phyloP scores from a whole-genome alignment of 2,329 filamentous ascomycete genomes.

The Aspergillus eucalypticola region DNA sequence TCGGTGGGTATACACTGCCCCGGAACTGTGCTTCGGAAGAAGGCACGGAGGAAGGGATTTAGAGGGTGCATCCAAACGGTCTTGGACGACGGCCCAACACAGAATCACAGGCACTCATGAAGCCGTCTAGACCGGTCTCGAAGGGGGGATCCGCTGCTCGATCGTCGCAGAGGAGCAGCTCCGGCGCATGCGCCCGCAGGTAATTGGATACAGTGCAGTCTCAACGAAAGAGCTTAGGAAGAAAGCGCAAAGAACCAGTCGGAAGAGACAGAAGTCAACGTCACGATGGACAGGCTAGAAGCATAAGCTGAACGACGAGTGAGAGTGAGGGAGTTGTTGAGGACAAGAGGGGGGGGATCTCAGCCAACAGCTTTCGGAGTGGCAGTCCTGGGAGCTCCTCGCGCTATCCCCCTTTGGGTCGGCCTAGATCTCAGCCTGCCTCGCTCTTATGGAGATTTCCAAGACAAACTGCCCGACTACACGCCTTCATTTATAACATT shows the following conservation, averaged over 20 bases:
- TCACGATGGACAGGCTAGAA: not conserved
- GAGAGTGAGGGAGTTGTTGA: conserved; percentile 3
- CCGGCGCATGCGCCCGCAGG: conserved; percentile 31
- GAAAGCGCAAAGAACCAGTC: not conserved
- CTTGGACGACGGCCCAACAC: conserved; percentile 43
- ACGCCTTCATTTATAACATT: no score
- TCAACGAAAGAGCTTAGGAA: not conserved
- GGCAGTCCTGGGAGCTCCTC: conserved; percentile 31
- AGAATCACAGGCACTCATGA: conserved; percentile 39
- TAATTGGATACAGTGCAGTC: conserved; percentile 9
- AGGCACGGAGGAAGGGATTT: conserved; percentile 97
- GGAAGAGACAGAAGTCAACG: not conserved
- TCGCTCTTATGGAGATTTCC: not conserved
- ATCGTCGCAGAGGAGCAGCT: conserved; percentile 34
- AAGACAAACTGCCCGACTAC: no score
- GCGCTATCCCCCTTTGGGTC: conserved; percentile 35
- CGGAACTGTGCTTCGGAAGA: conserved; percentile 93
- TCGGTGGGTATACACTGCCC: conserved; percentile 88
- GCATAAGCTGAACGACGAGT: not conserved
- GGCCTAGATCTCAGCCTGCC: conserved; percentile 2
- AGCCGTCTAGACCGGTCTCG: conserved; percentile 32
- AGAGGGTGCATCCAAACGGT: conserved; percentile 86
- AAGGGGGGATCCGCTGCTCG: conserved; percentile 27
- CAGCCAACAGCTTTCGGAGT: conserved; percentile 26
- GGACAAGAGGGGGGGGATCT: conserved; percentile 6